Base-by-base conservation (phyloP, 192 early-diverging fungal species). In the Backusella sp. region DNA sequence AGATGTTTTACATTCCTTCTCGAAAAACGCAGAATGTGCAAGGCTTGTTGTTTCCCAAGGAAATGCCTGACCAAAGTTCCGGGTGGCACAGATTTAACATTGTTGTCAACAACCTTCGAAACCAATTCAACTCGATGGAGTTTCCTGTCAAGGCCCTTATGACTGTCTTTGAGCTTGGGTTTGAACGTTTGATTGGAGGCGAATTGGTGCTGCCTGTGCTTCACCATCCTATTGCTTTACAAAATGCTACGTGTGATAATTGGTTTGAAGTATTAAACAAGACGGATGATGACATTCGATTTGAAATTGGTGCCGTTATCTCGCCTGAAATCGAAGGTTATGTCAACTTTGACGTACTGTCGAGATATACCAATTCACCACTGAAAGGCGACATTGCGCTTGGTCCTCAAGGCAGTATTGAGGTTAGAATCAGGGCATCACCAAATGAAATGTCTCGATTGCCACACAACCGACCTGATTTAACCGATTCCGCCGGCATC, bases 211-310 rank as follows among this genome's bases (percentile, higher is more conserved):
- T 96, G 11, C 95, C 95, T 6, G 79, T 88, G 7, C 73, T 96
- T n/a, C 81, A 82, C 28, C 89, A 95, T 78, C 95, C 95, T 9
- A 75, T 90, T 46, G 74, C 84, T 26, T 46, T 81, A 2, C 79
- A 82, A 1, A 86, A 90, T 26, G 76, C 87, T n/a, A 86, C 90
- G 0, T 92, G 91, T 69, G 94, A 96, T 77, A 87, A 87, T 17
- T 96, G 94, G 94, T 96, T 96, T 82, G 85, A 88, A 17, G 91
- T 96, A 52, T 76, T 84, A 19, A 96, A 95, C 79, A 88, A 86
- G 35, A 86, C 90, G 8, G 90, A 91, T 35, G 87, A 92, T n/a
- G 95, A 96, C 66, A 85, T 90, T 26, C 86, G 90, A 15, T 94
- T 96, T 79, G 92, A 94, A 77, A 88, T 94, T 71, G 93, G 88